Evolutionary conservation across 2,329 filamentous ascomycete species (phyloP).

Genomic region (Didymella arachidicola): DNA sequence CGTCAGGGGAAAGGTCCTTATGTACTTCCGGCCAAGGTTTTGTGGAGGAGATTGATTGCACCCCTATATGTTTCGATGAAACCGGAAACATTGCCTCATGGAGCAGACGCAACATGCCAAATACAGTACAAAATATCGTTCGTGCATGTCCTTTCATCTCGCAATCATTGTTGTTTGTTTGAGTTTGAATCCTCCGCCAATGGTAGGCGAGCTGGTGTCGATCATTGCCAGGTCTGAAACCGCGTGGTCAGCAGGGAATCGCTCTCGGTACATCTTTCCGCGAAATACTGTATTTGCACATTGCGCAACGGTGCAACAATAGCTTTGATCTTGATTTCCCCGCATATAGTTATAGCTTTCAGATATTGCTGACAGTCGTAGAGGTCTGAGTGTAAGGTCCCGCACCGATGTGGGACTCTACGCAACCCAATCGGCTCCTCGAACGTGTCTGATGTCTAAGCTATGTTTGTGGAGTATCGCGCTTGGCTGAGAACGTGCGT

Average conservation of each 20-base stretch:
- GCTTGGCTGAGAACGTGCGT: background rate
- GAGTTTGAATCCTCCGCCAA: constrained; percentile 17
- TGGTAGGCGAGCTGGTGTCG: constrained; percentile 1
- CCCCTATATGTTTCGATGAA: constrained; percentile 1
- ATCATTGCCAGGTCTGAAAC: constrained; percentile 17
- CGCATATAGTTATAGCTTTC: background rate
- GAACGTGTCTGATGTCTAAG: no score
- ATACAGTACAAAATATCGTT: background rate
- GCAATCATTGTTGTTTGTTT: constrained; percentile 4
- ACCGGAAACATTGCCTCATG: constrained; percentile 2
- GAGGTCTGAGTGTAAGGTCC: no score
- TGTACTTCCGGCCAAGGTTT: background rate
- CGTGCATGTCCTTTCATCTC: constrained; percentile 8
- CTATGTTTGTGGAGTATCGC: background rate
- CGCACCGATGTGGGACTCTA: no score
- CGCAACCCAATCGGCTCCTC: no score
- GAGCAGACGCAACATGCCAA: background rate
- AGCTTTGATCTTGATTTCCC: background rate
- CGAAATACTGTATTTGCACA: constrained; percentile 4
- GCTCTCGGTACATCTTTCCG: constrained; percentile 4
- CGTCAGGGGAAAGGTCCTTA: background rate
- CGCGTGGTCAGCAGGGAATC: background rate
- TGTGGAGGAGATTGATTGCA: background rate
- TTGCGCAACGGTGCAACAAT: background rate
- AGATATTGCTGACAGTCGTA: no score